Evolutionary conservation across 2,329 filamentous ascomycete genomes (phyloP).

Genomic region (Ophiostoma perfectum): DNA sequence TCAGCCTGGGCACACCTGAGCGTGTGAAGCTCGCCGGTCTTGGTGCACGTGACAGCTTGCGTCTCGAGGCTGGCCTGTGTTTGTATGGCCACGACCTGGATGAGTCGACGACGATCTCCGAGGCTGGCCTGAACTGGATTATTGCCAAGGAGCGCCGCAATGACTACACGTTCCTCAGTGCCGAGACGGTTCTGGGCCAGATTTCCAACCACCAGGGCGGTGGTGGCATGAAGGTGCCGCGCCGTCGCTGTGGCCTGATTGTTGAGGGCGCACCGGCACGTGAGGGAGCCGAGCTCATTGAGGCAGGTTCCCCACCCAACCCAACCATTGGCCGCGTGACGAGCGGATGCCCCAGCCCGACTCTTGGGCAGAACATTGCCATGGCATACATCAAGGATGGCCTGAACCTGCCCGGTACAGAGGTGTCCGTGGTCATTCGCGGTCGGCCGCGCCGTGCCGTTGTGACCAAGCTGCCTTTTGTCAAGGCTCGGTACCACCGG

Average conservation of each 20-base stretch:
- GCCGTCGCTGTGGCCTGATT: conserved; percentile 73
- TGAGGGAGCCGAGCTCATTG: conserved; percentile 77
- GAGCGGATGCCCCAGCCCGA: conserved; percentile 84
- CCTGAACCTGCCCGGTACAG: conserved; percentile 76
- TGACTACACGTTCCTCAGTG: conserved; percentile 70
- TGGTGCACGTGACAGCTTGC: conserved; percentile 83
- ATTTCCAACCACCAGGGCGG: conserved; percentile 63
- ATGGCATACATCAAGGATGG: conserved; percentile 89
- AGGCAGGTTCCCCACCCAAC: conserved; percentile 31
- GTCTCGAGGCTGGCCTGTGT: conserved; percentile 96
- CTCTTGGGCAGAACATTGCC: conserved; percentile 82
- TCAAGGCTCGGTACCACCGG: conserved; percentile 63
- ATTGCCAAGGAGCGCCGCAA: conserved; percentile 72
- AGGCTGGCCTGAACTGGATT: conserved; percentile 64
- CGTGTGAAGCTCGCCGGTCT: conserved; percentile 75
- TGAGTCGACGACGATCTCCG: conserved; percentile 60
- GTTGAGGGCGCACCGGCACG: conserved; percentile 83
- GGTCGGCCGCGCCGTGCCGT: conserved; percentile 69
- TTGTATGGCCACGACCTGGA: conserved; percentile 98
- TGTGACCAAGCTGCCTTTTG: conserved; percentile 85
- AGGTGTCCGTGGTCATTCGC: conserved; percentile 70
- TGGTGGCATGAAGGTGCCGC: conserved; percentile 62
- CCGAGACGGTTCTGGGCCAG: conserved; percentile 70
- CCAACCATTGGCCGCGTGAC: conserved; percentile 66
- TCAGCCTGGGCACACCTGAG: conserved; percentile 56